Percentiles rank a stretch among this genome's conserved stretches.
Conservation (phyloP, 78 protist genomes). For the Bodo saltans region DNA sequence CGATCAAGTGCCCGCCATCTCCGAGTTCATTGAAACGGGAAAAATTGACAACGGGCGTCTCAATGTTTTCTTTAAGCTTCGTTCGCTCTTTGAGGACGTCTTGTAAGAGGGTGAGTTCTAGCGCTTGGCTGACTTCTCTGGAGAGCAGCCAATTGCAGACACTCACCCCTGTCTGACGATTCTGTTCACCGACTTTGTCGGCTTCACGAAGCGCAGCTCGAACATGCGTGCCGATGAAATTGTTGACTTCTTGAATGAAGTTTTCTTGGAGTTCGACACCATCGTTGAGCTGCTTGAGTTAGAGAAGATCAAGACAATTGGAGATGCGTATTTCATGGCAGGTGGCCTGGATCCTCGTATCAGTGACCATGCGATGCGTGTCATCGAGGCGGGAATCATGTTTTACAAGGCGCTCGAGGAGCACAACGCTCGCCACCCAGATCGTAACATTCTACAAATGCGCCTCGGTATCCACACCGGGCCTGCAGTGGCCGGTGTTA, state of each 20-base stretch:
- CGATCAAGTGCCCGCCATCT: slow-evolving; percentile 18
- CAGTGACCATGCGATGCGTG: slow-evolving; percentile 23
- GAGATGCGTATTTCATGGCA: slow-evolving; percentile 45
- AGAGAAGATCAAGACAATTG: slow-evolving; percentile 52
- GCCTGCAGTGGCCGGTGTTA: slow-evolving; percentile 43
- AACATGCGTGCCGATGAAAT: slow-evolving; percentile 48
- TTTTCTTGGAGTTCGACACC: slow-evolving; percentile 56
- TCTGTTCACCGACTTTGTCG: slow-evolving; percentile 66
- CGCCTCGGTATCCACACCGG: slow-evolving; percentile 54
- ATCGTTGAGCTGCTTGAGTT: slow-evolving; percentile 23
- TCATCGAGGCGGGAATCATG: not conserved
- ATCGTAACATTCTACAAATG: slow-evolving; percentile 15
- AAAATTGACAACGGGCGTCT: not conserved
- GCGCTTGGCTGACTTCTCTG: no score
- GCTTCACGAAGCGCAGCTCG: slow-evolving; percentile 60
- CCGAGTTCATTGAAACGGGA: slow-evolving; percentile 12
- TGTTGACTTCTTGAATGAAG: slow-evolving; percentile 51
- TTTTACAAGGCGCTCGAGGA: not conserved
- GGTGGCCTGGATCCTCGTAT: slow-evolving; percentile 16
- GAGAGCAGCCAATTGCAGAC: slow-evolving; percentile 29
- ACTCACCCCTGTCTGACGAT: slow-evolving; percentile 13
- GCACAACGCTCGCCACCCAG: not conserved
- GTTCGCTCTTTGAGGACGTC: no score
- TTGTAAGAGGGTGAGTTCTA: no score
- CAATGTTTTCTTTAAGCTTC: no score